Conservation (phyloP, 1,284 basidiomycete genomes). For the Amylostereum chailletii region DNA sequence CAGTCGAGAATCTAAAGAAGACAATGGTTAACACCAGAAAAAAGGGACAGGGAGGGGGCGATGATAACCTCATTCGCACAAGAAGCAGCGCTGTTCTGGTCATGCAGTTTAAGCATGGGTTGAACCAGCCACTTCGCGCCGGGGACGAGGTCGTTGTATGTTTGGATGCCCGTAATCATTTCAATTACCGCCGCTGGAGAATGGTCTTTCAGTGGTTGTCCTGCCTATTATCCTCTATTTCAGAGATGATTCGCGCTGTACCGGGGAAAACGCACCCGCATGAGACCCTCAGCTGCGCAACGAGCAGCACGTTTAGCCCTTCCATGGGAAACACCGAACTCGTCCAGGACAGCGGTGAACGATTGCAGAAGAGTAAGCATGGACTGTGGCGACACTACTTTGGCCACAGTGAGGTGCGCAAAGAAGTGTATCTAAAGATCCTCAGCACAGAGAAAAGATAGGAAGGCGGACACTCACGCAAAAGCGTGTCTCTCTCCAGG, state of each 20-base stretch:
- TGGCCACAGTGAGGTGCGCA: conserved; percentile 72
- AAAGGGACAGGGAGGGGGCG: not conserved
- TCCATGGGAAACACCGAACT: conserved; percentile 83
- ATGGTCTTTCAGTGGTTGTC: conserved; percentile 44
- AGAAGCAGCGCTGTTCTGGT: conserved; percentile 32
- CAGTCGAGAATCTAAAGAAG: conserved; percentile 49
- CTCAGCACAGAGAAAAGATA: not conserved
- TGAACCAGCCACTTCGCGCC: conserved; percentile 55
- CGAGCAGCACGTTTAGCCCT: conserved; percentile 79
- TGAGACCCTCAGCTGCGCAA: conserved; percentile 82
- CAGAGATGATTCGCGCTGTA: not conserved
- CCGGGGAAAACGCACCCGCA: conserved; percentile 50
- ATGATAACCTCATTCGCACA: conserved; percentile 49
- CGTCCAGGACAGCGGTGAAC: conserved; percentile 79
- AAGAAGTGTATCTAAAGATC: conserved; percentile 77
- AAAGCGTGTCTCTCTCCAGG: conserved; percentile 83
- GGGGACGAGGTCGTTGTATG: conserved; percentile 52
- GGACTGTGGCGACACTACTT: conserved; percentile 67
- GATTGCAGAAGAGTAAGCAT: conserved; percentile 73
- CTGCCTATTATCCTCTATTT: conserved; percentile 35
- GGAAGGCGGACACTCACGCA: conserved; percentile 47
- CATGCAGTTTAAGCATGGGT: conserved; percentile 43
- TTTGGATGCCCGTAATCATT: conserved; percentile 57
- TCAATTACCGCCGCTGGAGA: conserved; percentile 44
- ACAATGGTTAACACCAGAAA: not conserved